A percentile compares a stretch with the other conserved stretches of the same genome.
Evolutionary conservation across 2,329 filamentous ascomycete genomes (phyloP).

Genomic region (Daldinia sp.): DNA sequence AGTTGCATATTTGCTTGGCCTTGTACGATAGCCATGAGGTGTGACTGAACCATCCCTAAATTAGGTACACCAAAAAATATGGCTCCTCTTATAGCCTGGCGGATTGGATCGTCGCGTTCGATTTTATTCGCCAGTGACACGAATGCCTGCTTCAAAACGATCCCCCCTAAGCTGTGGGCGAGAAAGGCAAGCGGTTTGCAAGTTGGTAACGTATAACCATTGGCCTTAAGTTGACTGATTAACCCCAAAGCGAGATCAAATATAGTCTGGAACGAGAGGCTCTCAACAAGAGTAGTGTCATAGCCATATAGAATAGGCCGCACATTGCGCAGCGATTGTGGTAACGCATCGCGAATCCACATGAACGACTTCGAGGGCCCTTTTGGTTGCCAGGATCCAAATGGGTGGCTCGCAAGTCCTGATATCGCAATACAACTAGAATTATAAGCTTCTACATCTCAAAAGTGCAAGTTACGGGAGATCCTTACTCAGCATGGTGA

Average conservation of each 20-base stretch:
- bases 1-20: constrained; percentile 34
- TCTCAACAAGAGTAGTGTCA: constrained; percentile 36
- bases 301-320: constrained; percentile 42
- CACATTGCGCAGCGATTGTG: constrained; percentile 27
- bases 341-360: constrained; percentile 43
- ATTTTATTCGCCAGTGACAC: constrained; percentile 31
- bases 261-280: constrained; percentile 39
- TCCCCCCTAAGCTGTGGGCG: constrained; percentile 43
- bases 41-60: constrained; percentile 36
- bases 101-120: constrained; percentile 7
- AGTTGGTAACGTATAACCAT: constrained; percentile 29
- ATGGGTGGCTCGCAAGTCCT: constrained; percentile 39
- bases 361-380: constrained; percentile 36
- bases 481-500: constrained; percentile 13
- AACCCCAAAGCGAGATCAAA: constrained; percentile 34
- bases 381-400: constrained; percentile 40
- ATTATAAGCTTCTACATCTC: neutral
- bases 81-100: constrained; percentile 27
- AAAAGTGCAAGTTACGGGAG: neutral
- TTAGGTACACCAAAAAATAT: constrained; percentile 43
- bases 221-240: constrained; percentile 27
- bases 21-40: constrained; percentile 33
- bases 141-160: constrained; percentile 42
- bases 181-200: constrained; percentile 40
- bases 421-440: constrained; percentile 39